Conservation (phyloP, 2,329 filamentous ascomycete genomes). For the Fusarium nelsonii region DNA sequence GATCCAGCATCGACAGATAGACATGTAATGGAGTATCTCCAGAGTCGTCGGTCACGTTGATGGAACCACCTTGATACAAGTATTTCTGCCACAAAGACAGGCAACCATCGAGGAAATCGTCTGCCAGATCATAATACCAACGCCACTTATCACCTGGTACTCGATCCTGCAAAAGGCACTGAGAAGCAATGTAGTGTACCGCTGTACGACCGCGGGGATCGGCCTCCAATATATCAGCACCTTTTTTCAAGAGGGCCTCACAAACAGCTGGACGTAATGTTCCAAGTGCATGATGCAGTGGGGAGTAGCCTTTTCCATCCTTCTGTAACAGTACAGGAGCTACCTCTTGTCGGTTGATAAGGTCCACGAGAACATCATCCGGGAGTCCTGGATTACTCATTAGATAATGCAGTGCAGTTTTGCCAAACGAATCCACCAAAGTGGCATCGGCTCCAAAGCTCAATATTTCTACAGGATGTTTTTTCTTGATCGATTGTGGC, state of each 20-base stretch:
- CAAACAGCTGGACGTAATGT: slow-evolving; percentile 29
- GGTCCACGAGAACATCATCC: slow-evolving; percentile 21
- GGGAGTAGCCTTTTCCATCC: slow-evolving; percentile 22
- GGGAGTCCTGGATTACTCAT: slow-evolving; percentile 30
- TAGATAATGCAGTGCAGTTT: slow-evolving; percentile 40
- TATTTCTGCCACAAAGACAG: slow-evolving; percentile 22
- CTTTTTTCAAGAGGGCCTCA: slow-evolving; percentile 29
- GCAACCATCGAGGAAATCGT: slow-evolving; percentile 21
- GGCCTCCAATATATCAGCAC: slow-evolving; percentile 22
- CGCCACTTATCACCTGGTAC: not conserved
- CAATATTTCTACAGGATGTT: slow-evolving; percentile 22
- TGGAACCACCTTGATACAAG: slow-evolving; percentile 16
- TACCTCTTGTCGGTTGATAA: slow-evolving; percentile 32
- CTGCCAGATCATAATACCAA: not conserved
- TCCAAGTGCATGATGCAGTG: slow-evolving; percentile 35
- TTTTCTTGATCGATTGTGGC: not conserved
- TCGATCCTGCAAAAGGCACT: slow-evolving; percentile 8
- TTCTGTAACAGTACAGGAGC: slow-evolving; percentile 7
- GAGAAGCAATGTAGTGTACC: slow-evolving; percentile 33
- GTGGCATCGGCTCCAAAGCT: slow-evolving; percentile 30
- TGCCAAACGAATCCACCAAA: slow-evolving; percentile 28
- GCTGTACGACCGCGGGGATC: slow-evolving; percentile 31
- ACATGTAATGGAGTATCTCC: slow-evolving; percentile 36
- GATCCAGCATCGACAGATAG: slow-evolving; percentile 15
- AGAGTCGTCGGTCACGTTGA: slow-evolving; percentile 26